Conservation (phyloP, 2,329 filamentous ascomycete species). For the Rutstroemia sp. region DNA sequence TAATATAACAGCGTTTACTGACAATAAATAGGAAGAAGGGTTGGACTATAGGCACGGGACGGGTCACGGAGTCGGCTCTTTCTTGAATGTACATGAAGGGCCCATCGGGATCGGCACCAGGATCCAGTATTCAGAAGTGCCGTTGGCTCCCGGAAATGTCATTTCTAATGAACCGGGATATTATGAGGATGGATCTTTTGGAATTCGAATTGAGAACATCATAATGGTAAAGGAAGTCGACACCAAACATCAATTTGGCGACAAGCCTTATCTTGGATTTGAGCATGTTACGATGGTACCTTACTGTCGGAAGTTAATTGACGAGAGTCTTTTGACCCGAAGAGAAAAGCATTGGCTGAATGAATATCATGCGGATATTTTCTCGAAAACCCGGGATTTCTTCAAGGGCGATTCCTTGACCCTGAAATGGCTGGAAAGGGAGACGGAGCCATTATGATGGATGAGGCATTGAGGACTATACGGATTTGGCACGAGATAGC, state of each 20-base stretch:
- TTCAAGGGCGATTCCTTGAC: slow-evolving; percentile 69
- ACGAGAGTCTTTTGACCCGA: slow-evolving; percentile 61
- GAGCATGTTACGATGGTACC: slow-evolving; percentile 97
- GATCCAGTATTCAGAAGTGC: slow-evolving; percentile 84
- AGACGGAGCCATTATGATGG: slow-evolving; percentile 56
- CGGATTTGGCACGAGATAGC: neutral
- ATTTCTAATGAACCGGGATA: slow-evolving; percentile 95
- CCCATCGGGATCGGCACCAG: slow-evolving; percentile 94
- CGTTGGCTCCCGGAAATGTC: slow-evolving; percentile 85
- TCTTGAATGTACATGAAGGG: slow-evolving; percentile 93
- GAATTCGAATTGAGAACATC: slow-evolving; percentile 94
- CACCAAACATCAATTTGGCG: slow-evolving; percentile 81
- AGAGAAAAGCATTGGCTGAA: slow-evolving; percentile 83
- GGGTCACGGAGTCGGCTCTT: slow-evolving; percentile 91
- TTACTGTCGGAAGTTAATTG: slow-evolving; percentile 83
- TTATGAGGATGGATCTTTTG: slow-evolving; percentile 92
- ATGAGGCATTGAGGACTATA: neutral
- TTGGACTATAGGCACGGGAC: slow-evolving; percentile 95
- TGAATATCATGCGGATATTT: slow-evolving; percentile 72
- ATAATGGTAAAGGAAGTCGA: slow-evolving; percentile 84
- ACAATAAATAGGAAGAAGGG: slow-evolving; percentile 51
- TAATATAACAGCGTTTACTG: slow-evolving; percentile 3
- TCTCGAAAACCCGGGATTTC: slow-evolving; percentile 70
- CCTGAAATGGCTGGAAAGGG: slow-evolving; percentile 74
- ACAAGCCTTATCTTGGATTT: slow-evolving; percentile 90